phyloP scores from a whole-genome alignment of 495 filamentous ascomycete genomes.

The Aspergillus olivimuriae region DNA sequence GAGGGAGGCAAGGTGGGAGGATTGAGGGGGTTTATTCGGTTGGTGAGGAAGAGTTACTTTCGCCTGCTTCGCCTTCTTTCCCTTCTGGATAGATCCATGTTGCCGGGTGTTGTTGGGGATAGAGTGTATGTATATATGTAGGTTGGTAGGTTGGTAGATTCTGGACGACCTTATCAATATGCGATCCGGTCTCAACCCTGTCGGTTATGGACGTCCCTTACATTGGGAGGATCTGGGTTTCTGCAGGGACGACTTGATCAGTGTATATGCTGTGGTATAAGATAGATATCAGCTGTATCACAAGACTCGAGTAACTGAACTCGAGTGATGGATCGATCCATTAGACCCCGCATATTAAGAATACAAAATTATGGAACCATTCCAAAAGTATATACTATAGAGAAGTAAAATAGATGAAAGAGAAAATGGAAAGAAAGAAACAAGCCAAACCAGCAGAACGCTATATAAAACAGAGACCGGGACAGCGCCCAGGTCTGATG shows the following conservation, averaged over 20 bases:
- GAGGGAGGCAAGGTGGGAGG: constrained; percentile 22
- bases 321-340: not conserved
- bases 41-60: constrained; percentile 27
- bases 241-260: no score
- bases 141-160: no score
- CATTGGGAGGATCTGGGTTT: no score
- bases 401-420: not conserved
- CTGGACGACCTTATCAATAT: no score
- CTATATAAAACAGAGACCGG: constrained; percentile 19
- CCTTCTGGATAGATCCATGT: constrained; percentile 9
- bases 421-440: constrained; percentile 4
- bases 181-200: no score
- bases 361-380: constrained; percentile 1
- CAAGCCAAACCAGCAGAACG: constrained; percentile 13
- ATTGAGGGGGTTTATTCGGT: constrained; percentile 39
- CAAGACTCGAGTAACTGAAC: not conserved
- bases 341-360: constrained; percentile 4
- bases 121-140: not conserved
- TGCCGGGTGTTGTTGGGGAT: not conserved
- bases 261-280: no score
- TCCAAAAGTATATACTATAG: not conserved
- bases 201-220: no score
- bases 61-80: not conserved
- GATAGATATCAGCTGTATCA: not conserved
- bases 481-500: no score